phyloP scores from a whole-genome alignment of 495 filamentous ascomycete species.

The Aspergillus conjunctus region DNA sequence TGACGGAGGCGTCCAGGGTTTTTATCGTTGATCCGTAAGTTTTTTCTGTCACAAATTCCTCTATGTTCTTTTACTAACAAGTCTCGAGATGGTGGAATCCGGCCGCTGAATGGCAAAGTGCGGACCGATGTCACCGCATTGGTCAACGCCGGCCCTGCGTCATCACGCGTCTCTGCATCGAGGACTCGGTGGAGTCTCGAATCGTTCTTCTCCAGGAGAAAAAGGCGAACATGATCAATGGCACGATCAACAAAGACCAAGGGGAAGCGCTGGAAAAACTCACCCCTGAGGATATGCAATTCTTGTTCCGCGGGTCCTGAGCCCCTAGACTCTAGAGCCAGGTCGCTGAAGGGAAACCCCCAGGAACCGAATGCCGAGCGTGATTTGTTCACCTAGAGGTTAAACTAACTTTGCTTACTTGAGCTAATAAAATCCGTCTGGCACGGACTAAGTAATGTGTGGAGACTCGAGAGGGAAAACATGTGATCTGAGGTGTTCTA shows the following conservation, averaged over 20 bases:
- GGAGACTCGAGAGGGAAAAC: neutral
- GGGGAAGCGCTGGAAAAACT: conserved; percentile 80
- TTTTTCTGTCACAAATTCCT: neutral
- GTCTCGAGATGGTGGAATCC: conserved; percentile 90
- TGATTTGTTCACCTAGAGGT: neutral
- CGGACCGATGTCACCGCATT: conserved; percentile 95
- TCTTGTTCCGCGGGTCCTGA: conserved; percentile 78
- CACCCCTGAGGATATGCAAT: conserved; percentile 89
- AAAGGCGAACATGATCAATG: conserved; percentile 94
- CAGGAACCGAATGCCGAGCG: neutral
- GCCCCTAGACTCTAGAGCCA: neutral
- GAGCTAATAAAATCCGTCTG: neutral
- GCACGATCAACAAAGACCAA: conserved; percentile 90
- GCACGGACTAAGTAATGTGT: neutral
- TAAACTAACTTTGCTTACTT: neutral
- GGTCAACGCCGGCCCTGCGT: conserved; percentile 90
- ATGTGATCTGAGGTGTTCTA: neutral
- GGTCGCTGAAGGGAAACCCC: neutral
- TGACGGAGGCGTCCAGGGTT: conserved; percentile 90
- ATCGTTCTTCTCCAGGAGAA: conserved; percentile 97
- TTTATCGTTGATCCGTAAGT: conserved; percentile 94
- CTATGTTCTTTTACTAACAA: conserved; percentile 10
- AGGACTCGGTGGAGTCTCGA: conserved; percentile 92
- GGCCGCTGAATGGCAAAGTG: conserved; percentile 95
- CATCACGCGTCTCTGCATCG: conserved; percentile 91